phyloP scores from a whole-genome alignment of 176 grass and related monocot genomes.

The Thalia dealbata region DNA sequence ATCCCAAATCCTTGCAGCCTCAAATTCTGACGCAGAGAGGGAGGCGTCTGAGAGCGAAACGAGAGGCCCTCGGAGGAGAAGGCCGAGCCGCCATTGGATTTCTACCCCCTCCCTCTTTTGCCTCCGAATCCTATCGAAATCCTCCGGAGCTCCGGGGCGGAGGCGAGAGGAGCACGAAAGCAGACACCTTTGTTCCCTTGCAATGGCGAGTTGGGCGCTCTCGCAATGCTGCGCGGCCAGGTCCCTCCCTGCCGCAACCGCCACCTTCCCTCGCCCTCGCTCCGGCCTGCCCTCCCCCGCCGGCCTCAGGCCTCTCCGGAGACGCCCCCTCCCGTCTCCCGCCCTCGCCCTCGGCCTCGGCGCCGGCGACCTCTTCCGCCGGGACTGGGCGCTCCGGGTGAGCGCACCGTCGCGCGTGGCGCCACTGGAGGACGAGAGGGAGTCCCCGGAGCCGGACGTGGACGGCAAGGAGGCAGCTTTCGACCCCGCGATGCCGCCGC shows the following conservation, averaged over 20 bases:
- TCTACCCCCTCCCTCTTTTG: background rate
- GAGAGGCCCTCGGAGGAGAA: background rate
- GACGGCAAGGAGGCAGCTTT: background rate
- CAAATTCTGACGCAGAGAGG: too few species aligned
- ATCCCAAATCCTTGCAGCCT: too few species aligned
- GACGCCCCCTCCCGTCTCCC: slow-evolving; percentile 16
- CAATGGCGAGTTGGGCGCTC: slow-evolving; percentile 57
- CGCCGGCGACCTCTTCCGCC: slow-evolving; percentile 12
- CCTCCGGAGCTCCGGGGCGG: background rate
- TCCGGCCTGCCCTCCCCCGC: background rate
- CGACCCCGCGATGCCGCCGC: background rate
- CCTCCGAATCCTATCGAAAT: background rate
- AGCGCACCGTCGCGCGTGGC: slow-evolving; percentile 39
- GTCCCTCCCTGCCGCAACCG: background rate
- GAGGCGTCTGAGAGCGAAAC: background rate
- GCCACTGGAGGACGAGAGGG: slow-evolving; percentile 19
- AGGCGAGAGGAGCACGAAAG: background rate
- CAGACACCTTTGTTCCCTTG: slow-evolving; percentile 10
- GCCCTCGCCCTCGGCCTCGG: slow-evolving; percentile 31
- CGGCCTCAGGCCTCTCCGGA: slow-evolving; percentile 33
- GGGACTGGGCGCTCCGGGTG: slow-evolving; percentile 74
- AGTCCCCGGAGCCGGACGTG: background rate
- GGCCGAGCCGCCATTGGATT: background rate
- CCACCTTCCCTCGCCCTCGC: background rate
- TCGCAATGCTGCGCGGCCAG: slow-evolving; percentile 42